Conservation (phyloP, 176 grass and related monocot genomes). For the Olyra latifolia region DNA sequence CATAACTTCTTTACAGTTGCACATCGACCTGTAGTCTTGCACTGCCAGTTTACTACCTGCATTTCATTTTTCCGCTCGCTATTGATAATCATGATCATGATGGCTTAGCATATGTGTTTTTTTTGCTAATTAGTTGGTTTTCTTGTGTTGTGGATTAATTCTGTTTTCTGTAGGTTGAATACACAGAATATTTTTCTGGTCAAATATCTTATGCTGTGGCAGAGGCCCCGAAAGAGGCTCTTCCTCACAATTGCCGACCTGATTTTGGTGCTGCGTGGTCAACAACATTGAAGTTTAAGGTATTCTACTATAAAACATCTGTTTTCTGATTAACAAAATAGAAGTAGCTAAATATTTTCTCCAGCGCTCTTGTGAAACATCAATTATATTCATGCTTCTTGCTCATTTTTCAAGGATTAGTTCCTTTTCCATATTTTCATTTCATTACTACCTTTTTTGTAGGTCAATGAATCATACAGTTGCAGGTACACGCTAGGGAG, state of each 20-base stretch:
- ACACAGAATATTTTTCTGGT: conserved; percentile 93
- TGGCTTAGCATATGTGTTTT: not conserved
- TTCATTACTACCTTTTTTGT: conserved; percentile 30
- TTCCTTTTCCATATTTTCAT: conserved; percentile 10
- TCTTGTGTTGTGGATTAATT: conserved; percentile 24
- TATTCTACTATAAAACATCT: conserved; percentile 30
- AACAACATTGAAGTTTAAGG: conserved; percentile 81
- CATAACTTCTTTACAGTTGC: not conserved
- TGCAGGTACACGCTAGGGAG: conserved; percentile 81
- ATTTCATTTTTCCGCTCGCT: not conserved
- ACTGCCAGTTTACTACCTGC: not conserved
- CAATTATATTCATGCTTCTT: not conserved
- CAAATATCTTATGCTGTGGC: conserved; percentile 82
- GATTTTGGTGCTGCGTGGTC: conserved; percentile 74
- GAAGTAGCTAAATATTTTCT: not conserved
- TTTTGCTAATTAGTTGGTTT: conserved; percentile 19
- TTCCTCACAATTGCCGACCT: conserved; percentile 79
- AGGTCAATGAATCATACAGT: conserved; percentile 95
- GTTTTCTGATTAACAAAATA: not conserved
- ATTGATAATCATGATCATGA: not conserved
- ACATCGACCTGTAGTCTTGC: not conserved
- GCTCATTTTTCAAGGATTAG: not conserved
- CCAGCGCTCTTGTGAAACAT: not conserved
- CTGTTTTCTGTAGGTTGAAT: conserved; percentile 72
- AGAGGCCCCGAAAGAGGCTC: conserved; percentile 88